A percentile compares a stretch with the other conserved stretches of the same genome.
These are phyloP conservation scores for Phaseolus coccineus DNA, from an alignment of 331 rosid genomes.

Conservation along the genomic window DNA sequence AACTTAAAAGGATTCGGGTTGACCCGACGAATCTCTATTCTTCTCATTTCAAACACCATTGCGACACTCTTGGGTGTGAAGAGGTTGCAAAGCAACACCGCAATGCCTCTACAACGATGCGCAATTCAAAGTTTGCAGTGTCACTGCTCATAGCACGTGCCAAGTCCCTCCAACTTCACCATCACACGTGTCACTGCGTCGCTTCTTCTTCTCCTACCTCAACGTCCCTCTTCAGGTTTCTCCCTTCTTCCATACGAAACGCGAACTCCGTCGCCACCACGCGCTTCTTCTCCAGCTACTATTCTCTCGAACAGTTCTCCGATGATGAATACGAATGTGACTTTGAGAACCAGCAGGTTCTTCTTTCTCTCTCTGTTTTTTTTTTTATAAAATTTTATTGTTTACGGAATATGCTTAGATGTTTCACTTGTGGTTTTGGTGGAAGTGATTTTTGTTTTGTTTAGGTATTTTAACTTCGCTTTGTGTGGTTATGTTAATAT, in stretches of 20 bases:
- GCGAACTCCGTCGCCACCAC: conserved; percentile 35
- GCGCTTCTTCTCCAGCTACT: conserved; percentile 64
- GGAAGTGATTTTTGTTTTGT: conserved; percentile 1
- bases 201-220: conserved; percentile 18
- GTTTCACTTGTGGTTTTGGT: background rate
- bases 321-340: conserved; percentile 93
- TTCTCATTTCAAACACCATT: background rate
- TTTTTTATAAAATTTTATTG: background rate
- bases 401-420: background rate
- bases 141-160: conserved; percentile 51
- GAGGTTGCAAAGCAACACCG: conserved; percentile 17
- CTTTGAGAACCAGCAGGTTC: conserved; percentile 69
- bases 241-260: conserved; percentile 40
- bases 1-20: background rate
- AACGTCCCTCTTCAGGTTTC: conserved; percentile 14
- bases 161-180: conserved; percentile 41
- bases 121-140: conserved; percentile 46
- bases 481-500: background rate
- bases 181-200: background rate
- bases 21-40: background rate
- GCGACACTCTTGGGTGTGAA: background rate
- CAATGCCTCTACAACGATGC: conserved; percentile 68
- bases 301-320: conserved; percentile 78
- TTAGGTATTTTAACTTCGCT: background rate
- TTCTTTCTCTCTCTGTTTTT: background rate